These are phyloP conservation scores for Rhizoclosmatium globosum DNA, from an alignment of 192 early-diverging fungal species.

Conservation along the genomic window DNA sequence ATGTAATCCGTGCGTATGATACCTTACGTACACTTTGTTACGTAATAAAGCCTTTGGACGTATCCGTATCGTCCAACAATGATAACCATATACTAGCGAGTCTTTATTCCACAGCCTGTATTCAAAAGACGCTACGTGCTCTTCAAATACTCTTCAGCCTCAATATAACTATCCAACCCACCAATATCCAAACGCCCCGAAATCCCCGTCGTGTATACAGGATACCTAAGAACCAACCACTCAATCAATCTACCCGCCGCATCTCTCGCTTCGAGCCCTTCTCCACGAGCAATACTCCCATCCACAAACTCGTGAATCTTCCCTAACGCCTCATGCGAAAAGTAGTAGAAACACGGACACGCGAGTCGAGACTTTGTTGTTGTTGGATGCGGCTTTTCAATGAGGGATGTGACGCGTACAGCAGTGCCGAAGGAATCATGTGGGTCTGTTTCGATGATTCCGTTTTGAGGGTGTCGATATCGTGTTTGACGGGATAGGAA, in stretches of 20 bases:
- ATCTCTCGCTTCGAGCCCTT: constrained; percentile 55
- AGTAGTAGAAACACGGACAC: constrained; percentile 71
- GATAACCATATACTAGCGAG: neutral
- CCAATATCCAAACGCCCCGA: constrained; percentile 71
- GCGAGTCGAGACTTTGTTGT: constrained; percentile 55
- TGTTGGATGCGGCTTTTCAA: constrained; percentile 63
- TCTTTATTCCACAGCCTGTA: too few relatives aligned
- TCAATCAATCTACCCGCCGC: constrained; percentile 64
- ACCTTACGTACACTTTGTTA: neutral
- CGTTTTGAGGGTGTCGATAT: constrained; percentile 63
- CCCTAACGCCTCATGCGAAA: constrained; percentile 38
- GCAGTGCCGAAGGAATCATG: neutral
- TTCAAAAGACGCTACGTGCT: neutral
- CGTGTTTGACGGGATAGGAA: constrained; percentile 55
- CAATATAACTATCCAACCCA: constrained; percentile 61
- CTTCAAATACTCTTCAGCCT: constrained; percentile 52
- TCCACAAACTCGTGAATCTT: constrained; percentile 56
- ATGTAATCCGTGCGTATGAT: neutral
- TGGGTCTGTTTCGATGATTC: constrained; percentile 57
- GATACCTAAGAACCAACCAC: constrained; percentile 49
- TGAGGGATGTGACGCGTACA: constrained; percentile 47
- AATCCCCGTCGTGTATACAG: constrained; percentile 51
- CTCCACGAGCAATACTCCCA: constrained; percentile 36
- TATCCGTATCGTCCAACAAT: neutral
- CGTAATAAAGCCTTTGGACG: neutral